A percentile compares a stretch with the other conserved stretches of the same genome.
Evolutionary conservation across 2,329 filamentous ascomycete species (phyloP).

Genomic region (Pleochaeta shiraiana): DNA sequence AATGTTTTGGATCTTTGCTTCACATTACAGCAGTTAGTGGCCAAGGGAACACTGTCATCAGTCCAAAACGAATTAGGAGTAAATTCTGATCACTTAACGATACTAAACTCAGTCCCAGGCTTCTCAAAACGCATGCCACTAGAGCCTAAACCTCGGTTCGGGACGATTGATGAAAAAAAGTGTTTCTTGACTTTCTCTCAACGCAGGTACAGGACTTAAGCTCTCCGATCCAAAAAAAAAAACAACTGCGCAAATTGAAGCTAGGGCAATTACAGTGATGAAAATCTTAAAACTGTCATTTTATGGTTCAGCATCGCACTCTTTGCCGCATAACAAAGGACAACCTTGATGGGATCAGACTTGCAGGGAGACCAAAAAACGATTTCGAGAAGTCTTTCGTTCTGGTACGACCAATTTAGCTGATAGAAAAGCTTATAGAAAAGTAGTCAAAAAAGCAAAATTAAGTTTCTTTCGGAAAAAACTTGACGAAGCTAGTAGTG

Average conservation of each 20-base stretch:
- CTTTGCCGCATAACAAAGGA: background rate
- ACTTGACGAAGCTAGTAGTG: background rate
- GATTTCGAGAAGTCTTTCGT: background rate
- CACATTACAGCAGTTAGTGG: background rate
- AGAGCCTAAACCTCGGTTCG: background rate
- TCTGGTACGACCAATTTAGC: background rate
- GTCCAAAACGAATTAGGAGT: background rate
- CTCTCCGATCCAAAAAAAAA: background rate
- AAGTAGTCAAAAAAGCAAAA: background rate
- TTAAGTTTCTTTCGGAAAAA: background rate
- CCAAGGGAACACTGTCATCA: background rate
- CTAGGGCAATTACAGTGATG: background rate
- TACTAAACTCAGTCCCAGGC: background rate
- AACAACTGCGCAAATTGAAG: background rate
- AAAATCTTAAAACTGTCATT: background rate
- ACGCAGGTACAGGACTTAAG: background rate
- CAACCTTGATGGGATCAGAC: background rate
- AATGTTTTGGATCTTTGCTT: constrained; percentile 1
- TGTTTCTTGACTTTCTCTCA: background rate
- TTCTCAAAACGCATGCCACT: background rate
- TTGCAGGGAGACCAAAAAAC: background rate
- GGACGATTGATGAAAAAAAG: background rate
- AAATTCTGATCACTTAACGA: background rate
- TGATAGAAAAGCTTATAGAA: background rate
- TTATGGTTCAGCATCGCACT: background rate